Conservation (phyloP, 2,329 filamentous ascomycete genomes). For the Nemania abortiva region DNA sequence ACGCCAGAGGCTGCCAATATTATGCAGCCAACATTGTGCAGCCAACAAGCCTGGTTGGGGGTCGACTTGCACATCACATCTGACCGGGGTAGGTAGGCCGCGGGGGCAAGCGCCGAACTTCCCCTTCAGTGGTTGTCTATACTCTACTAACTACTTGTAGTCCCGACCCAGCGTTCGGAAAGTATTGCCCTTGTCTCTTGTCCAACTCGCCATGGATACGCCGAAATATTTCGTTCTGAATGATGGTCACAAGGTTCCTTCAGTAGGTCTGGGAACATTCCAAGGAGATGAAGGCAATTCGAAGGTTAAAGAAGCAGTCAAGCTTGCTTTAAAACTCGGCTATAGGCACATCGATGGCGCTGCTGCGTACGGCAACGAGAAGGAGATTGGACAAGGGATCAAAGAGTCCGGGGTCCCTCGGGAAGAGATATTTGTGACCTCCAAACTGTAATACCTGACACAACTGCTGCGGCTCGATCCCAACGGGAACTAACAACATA, state of each 20-base stretch:
- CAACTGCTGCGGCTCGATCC: conserved; percentile 11
- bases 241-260: conserved; percentile 42
- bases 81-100: conserved; percentile 8
- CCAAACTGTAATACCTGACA: conserved; percentile 45
- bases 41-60: conserved; percentile 14
- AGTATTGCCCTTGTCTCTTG: conserved; percentile 22
- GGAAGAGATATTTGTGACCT: conserved; percentile 48
- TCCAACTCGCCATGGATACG: conserved; percentile 38
- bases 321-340: conserved; percentile 44
- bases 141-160: conserved; percentile 15
- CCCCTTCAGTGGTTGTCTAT: conserved; percentile 5
- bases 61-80: too few species aligned
- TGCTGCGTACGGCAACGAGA: conserved; percentile 48
- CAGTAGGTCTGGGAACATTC: conserved; percentile 47
- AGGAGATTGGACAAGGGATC: conserved; percentile 48
- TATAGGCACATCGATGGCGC: conserved; percentile 49
- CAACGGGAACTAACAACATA: conserved; percentile 19
- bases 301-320: conserved; percentile 46
- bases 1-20: conserved; percentile 6
- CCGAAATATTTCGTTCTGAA: conserved; percentile 42
- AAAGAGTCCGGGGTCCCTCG: conserved; percentile 45
- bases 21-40: too few species aligned
- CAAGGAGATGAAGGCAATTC: conserved; percentile 44
- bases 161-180: conserved; percentile 9
- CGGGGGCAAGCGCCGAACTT: conserved; percentile 13